Percentiles rank a stretch among this genome's conserved stretches.
Conservation (phyloP, 2,329 filamentous ascomycete genomes). For the Diaporthe ampelina region DNA sequence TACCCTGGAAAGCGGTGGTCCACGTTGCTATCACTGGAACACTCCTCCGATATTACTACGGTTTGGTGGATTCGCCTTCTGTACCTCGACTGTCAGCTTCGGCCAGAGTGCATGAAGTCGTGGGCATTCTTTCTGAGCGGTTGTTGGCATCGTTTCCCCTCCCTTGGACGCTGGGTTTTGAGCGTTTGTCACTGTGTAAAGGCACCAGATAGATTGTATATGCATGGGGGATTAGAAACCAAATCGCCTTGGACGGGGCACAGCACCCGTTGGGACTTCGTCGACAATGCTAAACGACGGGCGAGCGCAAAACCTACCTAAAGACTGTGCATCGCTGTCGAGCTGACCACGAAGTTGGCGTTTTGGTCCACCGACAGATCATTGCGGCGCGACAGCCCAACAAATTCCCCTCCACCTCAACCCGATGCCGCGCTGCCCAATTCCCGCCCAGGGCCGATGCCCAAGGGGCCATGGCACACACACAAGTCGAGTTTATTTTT, state of each 20-base stretch:
- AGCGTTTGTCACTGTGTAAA: no score
- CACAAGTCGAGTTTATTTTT: background rate
- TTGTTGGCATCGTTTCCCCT: no score
- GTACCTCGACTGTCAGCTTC: background rate
- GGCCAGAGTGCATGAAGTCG: background rate
- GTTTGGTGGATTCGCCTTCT: no score
- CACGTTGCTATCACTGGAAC: no score
- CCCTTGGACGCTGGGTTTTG: no score
- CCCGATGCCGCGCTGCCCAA: background rate
- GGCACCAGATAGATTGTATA: no score
- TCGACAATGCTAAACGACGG: no score
- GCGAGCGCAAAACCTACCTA: background rate
- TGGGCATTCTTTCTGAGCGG: no score
- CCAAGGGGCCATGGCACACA: background rate
- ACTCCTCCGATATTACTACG: background rate
- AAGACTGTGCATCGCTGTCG: background rate
- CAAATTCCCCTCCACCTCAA: background rate
- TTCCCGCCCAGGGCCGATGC: background rate
- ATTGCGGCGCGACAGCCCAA: background rate
- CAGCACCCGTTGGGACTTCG: no score
- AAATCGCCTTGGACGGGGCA: no score
- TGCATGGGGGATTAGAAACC: background rate
- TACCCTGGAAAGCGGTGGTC: no score
- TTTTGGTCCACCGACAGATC: background rate
- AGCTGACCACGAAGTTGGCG: no score